Percentiles rank a stretch among this genome's conserved stretches.
Evolutionary conservation across 202 grass and related monocot species (phyloP).

Genomic region (Bolboschoenoplectus hybrid): DNA sequence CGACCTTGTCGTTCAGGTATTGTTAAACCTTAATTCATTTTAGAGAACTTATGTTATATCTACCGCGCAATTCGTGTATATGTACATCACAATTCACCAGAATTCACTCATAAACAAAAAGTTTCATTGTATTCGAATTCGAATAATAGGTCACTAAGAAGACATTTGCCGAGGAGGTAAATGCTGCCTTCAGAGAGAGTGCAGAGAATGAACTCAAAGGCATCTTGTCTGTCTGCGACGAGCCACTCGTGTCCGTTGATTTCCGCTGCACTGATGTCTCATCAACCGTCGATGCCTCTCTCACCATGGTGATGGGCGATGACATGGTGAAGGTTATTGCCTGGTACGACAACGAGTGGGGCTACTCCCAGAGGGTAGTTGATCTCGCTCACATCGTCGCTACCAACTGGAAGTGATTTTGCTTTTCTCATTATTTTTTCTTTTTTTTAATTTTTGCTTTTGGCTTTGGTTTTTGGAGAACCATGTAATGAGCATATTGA

Average conservation of each 20-base stretch:
- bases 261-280: slow-evolving; percentile 94
- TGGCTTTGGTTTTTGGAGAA: background rate
- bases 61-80: background rate
- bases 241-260: slow-evolving; percentile 86
- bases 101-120: background rate
- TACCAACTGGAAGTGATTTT: slow-evolving; percentile 73
- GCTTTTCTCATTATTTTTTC: slow-evolving; percentile 11
- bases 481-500: slow-evolving; percentile 29
- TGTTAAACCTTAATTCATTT: slow-evolving; percentile 1
- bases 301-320: slow-evolving; percentile 97
- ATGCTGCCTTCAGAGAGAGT: slow-evolving; percentile 75
- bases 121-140: background rate
- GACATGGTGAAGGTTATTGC: slow-evolving; percentile 99
- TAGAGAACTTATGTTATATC: background rate
- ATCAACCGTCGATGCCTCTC: slow-evolving; percentile 72
- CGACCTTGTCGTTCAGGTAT: slow-evolving; percentile 83
- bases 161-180: slow-evolving; percentile 91
- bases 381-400: slow-evolving; percentile 88
- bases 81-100: background rate
- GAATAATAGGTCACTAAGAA: slow-evolving; percentile 61
- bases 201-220: slow-evolving; percentile 63
- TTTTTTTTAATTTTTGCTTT: background rate
- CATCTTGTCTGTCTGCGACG: slow-evolving; percentile 85
- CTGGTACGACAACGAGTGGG: slow-evolving; percentile 99
- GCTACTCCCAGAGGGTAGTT: slow-evolving; percentile 90